Percentiles rank a stretch among this genome's conserved stretches.
phyloP scores from a whole-genome alignment of 2,329 filamentous ascomycete species.

The Cladosporium sp. region DNA sequence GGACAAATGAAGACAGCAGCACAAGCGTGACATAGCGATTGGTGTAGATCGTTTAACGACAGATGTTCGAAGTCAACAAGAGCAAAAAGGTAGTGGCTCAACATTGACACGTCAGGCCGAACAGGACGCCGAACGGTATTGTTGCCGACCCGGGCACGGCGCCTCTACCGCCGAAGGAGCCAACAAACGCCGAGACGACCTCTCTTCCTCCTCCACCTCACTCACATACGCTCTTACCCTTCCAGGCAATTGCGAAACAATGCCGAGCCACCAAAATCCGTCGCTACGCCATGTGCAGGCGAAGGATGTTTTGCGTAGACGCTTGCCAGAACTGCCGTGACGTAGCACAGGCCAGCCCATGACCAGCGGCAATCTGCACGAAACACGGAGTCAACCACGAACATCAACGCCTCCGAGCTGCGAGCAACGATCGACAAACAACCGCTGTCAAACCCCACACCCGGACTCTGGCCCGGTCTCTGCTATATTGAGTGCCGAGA shows the following conservation, averaged over 20 bases:
- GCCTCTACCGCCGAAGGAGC: not conserved
- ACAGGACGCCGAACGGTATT: not conserved
- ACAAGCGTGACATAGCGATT: too few species aligned
- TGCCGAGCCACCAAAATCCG: not conserved
- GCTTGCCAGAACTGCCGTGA: conserved; percentile 1
- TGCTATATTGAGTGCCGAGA: not conserved
- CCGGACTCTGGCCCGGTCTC: not conserved
- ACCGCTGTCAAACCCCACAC: not conserved
- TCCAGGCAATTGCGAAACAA: conserved; percentile 3
- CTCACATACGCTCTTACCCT: not conserved
- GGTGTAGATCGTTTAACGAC: too few species aligned
- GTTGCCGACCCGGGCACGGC: conserved; percentile 3
- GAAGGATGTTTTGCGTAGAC: conserved; percentile 2
- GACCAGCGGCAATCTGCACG: not conserved
- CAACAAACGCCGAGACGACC: not conserved
- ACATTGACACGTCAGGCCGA: too few species aligned
- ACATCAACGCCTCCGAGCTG: not conserved
- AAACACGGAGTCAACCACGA: conserved; percentile 8
- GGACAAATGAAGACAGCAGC: too few species aligned
- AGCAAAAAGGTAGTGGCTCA: too few species aligned
- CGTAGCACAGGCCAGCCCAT: not conserved
- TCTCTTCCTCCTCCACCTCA: not conserved
- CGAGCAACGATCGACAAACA: not conserved
- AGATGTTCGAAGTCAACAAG: too few species aligned
- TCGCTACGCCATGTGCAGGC: not conserved